Conservation (phyloP, 805 yeast species). For the Maudiozyma bulderi region DNA sequence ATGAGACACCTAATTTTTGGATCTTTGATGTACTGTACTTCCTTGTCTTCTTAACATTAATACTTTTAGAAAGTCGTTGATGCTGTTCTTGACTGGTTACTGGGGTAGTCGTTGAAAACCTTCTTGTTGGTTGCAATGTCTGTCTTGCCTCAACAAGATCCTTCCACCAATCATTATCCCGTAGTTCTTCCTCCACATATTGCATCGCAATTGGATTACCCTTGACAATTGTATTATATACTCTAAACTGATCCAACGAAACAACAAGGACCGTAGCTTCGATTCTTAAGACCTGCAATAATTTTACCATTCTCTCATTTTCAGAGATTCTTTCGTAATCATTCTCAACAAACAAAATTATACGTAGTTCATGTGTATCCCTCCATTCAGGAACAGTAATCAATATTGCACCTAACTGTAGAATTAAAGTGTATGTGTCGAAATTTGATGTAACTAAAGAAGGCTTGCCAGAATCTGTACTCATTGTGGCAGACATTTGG, state of each 20-base stretch:
- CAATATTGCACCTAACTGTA: conserved; percentile 88
- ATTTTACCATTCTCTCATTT: conserved; percentile 43
- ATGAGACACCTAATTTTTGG: conserved; percentile 69
- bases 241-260: conserved; percentile 47
- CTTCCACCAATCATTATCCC: conserved; percentile 80
- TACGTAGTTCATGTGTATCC: conserved; percentile 59
- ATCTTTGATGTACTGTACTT: conserved; percentile 45
- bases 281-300: conserved; percentile 72
- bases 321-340: conserved; percentile 65
- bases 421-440: conserved; percentile 88
- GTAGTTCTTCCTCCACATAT: conserved; percentile 42
- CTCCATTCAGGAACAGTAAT: conserved; percentile 94
- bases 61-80: conserved; percentile 2
- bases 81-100: conserved; percentile 8
- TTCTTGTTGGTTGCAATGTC: conserved; percentile 19
- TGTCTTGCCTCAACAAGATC: conserved; percentile 53
- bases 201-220: conserved; percentile 43
- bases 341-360: conserved; percentile 83
- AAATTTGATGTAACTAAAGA: conserved; percentile 75
- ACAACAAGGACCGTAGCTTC: conserved; percentile 71
- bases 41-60: conserved; percentile 12
- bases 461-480: conserved; percentile 11
- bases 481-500: conserved; percentile 82
- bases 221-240: conserved; percentile 68
- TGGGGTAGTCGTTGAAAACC: conserved; percentile 27